Percentiles rank a stretch among this genome's conserved stretches.
phyloP scores from a whole-genome alignment of 2,329 filamentous ascomycete genomes.

The Botrytis medusae region DNA sequence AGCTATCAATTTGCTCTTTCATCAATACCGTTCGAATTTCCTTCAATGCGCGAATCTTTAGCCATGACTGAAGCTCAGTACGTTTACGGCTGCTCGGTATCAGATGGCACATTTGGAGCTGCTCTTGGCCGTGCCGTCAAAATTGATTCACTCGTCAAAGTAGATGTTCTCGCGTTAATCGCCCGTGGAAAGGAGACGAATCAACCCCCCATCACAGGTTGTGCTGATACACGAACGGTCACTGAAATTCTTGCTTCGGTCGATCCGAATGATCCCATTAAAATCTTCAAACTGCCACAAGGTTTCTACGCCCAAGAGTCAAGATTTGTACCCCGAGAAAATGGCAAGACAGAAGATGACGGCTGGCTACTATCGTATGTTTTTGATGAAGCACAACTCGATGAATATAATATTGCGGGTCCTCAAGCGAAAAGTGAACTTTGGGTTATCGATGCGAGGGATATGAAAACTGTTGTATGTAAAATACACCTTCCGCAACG shows the following conservation, averaged over 20 bases:
- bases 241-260: conserved; percentile 50
- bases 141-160: conserved; percentile 64
- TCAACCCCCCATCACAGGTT: conserved; percentile 55
- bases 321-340: conserved; percentile 56
- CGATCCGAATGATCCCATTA: conserved; percentile 55
- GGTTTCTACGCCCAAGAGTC: conserved; percentile 67
- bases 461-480: conserved; percentile 61
- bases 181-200: conserved; percentile 48
- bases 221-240: conserved; percentile 59
- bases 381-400: conserved; percentile 66
- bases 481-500: conserved; percentile 61
- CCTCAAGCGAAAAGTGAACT: conserved; percentile 56
- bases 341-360: conserved; percentile 56
- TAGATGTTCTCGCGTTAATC: conserved; percentile 57
- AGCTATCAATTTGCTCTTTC: conserved; percentile 64
- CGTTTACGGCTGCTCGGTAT: conserved; percentile 66
- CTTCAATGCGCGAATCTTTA: conserved; percentile 53
- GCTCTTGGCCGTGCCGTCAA: conserved; percentile 65
- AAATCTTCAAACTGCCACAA: conserved; percentile 59
- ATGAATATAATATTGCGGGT: conserved; percentile 40
- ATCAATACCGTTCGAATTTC: conserved; percentile 68
- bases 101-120: conserved; percentile 55
- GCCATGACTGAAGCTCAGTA: conserved; percentile 60
- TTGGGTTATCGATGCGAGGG: conserved; percentile 65
- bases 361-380: conserved; percentile 68